A percentile compares a stretch with the other conserved stretches of the same genome.
Evolutionary conservation across 371 early-diverging fungal genomes (phyloP).

Genomic region (Zopfochytrium polystomum): DNA sequence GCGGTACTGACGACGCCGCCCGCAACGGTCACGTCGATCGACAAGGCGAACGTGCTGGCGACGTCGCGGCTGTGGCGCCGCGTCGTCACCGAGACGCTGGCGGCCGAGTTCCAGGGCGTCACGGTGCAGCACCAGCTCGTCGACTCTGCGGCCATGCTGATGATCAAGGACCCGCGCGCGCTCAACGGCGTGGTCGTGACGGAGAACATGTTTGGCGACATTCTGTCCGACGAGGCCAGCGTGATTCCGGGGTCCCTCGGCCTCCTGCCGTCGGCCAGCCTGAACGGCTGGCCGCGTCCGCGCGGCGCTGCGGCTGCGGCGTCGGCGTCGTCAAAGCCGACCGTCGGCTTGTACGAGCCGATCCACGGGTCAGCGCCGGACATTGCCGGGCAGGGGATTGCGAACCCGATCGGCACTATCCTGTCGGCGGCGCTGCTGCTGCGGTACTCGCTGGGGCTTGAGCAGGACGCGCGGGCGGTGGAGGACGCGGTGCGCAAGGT

Average conservation of each 20-base stretch:
- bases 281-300: constrained; percentile 83
- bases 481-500: constrained; percentile 90
- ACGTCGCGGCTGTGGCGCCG: constrained; percentile 94
- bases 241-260: constrained; percentile 95
- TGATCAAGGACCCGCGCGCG: constrained; percentile 84
- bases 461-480: constrained; percentile 80
- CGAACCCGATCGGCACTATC: constrained; percentile 97
- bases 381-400: constrained; percentile 89
- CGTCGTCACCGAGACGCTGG: constrained; percentile 81
- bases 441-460: constrained; percentile 86
- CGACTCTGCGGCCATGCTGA: constrained; percentile 94
- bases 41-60: constrained; percentile 97
- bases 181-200: constrained; percentile 94
- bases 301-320: too few relatives aligned
- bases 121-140: constrained; percentile 82
- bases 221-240: constrained; percentile 90
- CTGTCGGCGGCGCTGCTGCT: constrained; percentile 91
- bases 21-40: constrained; percentile 86
- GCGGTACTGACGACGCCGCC: constrained; percentile 63
- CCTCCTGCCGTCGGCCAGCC: constrained; percentile 86
- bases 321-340: constrained; percentile 40
- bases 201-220: constrained; percentile 98
- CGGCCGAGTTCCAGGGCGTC: constrained; percentile 82
- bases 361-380: constrained; percentile 98
- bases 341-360: constrained; percentile 92